phyloP scores from a whole-genome alignment of 192 early-diverging fungal genomes.

The Mortierella antarctica region DNA sequence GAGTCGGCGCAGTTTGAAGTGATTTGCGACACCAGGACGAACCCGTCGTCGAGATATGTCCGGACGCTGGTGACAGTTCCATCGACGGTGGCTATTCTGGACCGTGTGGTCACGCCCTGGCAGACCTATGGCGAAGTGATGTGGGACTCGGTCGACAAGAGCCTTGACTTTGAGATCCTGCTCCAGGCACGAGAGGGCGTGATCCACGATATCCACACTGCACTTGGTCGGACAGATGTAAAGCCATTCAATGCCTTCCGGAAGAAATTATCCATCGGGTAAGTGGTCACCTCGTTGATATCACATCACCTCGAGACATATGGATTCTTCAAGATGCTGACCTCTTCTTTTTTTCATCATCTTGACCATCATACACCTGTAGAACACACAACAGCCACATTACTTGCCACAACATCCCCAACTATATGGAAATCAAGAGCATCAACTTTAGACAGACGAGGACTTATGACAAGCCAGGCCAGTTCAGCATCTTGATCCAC shows the following conservation, averaged over 20 bases:
- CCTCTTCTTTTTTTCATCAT: neutral
- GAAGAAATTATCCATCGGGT: constrained; percentile 41
- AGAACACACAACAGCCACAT: constrained; percentile 42
- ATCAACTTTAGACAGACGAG: constrained; percentile 26
- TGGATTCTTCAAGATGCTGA: neutral
- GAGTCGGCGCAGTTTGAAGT: constrained; percentile 34
- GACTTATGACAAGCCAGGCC: constrained; percentile 17
- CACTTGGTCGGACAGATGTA: constrained; percentile 44
- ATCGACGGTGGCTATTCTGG: constrained; percentile 27
- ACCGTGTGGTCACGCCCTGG: constrained; percentile 48
- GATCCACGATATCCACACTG: constrained; percentile 19
- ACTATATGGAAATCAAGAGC: constrained; percentile 13
- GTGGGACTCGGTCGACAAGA: constrained; percentile 34
- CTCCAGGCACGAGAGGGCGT: constrained; percentile 34
- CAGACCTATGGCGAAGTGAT: constrained; percentile 38
- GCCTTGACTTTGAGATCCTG: constrained; percentile 37
- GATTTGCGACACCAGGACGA: constrained; percentile 28
- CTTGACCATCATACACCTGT: neutral
- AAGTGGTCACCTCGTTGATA: neutral
- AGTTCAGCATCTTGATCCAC: constrained; percentile 19
- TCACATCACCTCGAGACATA: no score
- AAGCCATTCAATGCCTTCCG: constrained; percentile 40
- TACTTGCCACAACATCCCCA: constrained; percentile 23
- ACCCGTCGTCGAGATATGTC: constrained; percentile 23
- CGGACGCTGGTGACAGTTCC: constrained; percentile 24